Percentiles rank a stretch among this genome's conserved stretches.
These are phyloP conservation scores for Fusarium multiceps DNA, from an alignment of 2,329 filamentous ascomycete species.

Conservation along the genomic window DNA sequence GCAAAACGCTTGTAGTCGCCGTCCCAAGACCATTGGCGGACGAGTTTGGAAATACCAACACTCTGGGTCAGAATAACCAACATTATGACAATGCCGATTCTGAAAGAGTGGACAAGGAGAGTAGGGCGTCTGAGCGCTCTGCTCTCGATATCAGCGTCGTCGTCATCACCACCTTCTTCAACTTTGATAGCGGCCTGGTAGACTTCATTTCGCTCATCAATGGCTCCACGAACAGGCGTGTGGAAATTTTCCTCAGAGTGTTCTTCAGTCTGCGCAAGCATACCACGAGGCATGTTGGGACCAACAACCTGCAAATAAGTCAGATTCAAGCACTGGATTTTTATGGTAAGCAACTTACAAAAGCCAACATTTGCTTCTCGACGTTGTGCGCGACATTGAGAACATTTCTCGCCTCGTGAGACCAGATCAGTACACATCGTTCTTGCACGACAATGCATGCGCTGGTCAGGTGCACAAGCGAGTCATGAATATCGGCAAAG, in stretches of 20 bases:
- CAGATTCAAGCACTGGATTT: not conserved
- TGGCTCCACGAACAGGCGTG: conserved; percentile 42
- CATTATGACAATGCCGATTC: conserved; percentile 45
- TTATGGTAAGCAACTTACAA: conserved; percentile 31
- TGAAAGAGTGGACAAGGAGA: conserved; percentile 40
- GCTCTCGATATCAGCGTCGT: conserved; percentile 38
- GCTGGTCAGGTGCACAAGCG: conserved; percentile 30
- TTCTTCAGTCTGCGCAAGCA: conserved; percentile 40
- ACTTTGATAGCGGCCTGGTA: conserved; percentile 43
- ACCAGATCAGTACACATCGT: conserved; percentile 42
- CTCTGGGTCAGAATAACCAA: conserved; percentile 43
- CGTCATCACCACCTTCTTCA: conserved; percentile 41
- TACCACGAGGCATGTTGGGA: conserved; percentile 39
- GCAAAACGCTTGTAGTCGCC: conserved; percentile 36
- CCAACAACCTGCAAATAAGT: conserved; percentile 32
- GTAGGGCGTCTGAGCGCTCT: conserved; percentile 35
- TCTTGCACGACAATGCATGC: conserved; percentile 41
- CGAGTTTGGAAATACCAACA: conserved; percentile 41
- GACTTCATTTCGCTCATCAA: conserved; percentile 43
- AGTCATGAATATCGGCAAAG: conserved; percentile 31
- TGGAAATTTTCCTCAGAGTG: conserved; percentile 25
- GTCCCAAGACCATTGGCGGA: conserved; percentile 40
- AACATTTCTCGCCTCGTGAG: conserved; percentile 38
- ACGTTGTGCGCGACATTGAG: conserved; percentile 42
- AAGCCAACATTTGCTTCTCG: conserved; percentile 43